These are phyloP conservation scores for Pyracantha coccinea DNA, from an alignment of 331 rosid species.

Conservation along the genomic window DNA sequence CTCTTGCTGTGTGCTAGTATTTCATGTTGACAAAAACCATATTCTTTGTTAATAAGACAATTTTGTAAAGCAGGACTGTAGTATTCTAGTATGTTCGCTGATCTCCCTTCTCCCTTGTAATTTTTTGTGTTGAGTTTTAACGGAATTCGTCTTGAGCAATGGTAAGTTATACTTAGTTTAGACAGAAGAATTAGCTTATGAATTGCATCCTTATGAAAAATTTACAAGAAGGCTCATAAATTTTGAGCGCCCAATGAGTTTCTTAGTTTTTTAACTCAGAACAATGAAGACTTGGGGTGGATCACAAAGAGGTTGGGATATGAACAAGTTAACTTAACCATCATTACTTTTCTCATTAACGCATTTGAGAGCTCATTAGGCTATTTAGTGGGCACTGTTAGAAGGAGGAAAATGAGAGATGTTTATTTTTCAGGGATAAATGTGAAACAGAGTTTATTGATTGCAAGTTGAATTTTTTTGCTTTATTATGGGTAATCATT, in stretches of 20 bases:
- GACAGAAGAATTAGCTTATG: not conserved
- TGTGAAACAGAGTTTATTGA: not conserved
- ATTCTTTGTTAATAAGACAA: not conserved
- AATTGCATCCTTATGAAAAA: too few relatives aligned
- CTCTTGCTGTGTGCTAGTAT: not conserved
- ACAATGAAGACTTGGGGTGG: not conserved
- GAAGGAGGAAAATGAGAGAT: not conserved
- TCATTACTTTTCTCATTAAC: not conserved
- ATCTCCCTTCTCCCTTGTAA: not conserved
- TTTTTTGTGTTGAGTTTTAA: not conserved
- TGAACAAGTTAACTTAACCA: not conserved
- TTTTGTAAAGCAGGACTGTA: not conserved
- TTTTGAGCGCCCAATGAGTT: not conserved
- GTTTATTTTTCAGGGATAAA: not conserved
- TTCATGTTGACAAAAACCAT: not conserved
- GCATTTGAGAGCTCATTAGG: not conserved
- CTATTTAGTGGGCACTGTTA: not conserved
- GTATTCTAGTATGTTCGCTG: not conserved
- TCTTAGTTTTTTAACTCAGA: not conserved
- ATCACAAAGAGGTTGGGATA: not conserved
- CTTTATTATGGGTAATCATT: not conserved
- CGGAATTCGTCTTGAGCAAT: not conserved
- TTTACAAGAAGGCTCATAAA: not conserved
- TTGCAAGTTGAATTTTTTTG: not conserved
- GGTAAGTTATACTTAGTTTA: not conserved